Percentiles rank a stretch among this genome's conserved stretches.
Evolutionary conservation across 2,329 filamentous ascomycete genomes (phyloP).

Genomic region (Dactylellina sp.): DNA sequence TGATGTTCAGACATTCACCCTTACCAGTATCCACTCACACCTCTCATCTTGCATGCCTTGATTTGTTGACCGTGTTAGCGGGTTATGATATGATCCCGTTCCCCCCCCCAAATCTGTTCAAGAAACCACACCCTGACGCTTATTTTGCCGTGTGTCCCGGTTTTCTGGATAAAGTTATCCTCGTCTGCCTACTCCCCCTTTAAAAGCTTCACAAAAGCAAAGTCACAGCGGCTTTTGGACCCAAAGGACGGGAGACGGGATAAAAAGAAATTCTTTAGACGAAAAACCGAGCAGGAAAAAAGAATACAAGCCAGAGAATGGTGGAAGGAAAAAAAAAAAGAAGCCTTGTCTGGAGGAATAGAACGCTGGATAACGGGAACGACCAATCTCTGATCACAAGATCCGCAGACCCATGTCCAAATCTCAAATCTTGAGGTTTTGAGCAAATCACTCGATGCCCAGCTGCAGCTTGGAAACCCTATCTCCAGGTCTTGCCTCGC

Average conservation of each 20-base stretch:
- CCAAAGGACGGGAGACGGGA: slow-evolving; percentile 42
- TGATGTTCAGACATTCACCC: neutral
- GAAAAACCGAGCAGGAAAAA: neutral
- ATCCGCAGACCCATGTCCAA: slow-evolving; percentile 49
- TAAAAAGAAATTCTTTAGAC: slow-evolving; percentile 1
- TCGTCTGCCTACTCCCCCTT: neutral
- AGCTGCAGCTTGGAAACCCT: neutral
- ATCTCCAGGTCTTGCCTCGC: neutral
- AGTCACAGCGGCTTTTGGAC: slow-evolving; percentile 22
- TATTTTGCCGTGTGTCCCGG: slow-evolving; percentile 27
- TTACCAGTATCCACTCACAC: slow-evolving; percentile 26
- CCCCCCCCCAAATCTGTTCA: neutral
- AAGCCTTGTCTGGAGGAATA: neutral
- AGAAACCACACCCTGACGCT: slow-evolving; percentile 4
- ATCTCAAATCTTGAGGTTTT: slow-evolving; percentile 33
- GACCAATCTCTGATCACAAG: slow-evolving; percentile 23
- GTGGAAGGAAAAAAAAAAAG: neutral
- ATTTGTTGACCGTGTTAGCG: neutral
- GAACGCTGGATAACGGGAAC: too few species aligned
- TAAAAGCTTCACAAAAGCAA: slow-evolving; percentile 27
- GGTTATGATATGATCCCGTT: slow-evolving; percentile 15
- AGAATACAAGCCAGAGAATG: neutral
- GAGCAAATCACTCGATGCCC: neutral
- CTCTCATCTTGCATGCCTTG: neutral
- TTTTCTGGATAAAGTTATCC: slow-evolving; percentile 42